Conservation (phyloP, 129 eudicot species). For the Flaveria trinervia region DNA sequence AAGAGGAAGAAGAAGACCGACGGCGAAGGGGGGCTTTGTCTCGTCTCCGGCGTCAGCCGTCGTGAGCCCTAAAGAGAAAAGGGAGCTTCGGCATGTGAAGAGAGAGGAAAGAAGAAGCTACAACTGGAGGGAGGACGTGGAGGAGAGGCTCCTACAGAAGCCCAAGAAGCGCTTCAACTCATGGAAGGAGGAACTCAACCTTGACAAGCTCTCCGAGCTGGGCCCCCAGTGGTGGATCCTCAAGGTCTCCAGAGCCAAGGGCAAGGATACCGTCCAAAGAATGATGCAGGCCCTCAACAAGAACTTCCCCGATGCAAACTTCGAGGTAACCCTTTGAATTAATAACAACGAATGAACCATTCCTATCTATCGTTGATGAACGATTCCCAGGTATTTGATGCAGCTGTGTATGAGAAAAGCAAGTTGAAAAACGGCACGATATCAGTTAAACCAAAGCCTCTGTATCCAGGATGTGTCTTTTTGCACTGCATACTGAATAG, state of each 20-base stretch:
- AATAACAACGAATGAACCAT: too few species aligned
- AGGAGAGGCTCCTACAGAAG: slow-evolving; percentile 64
- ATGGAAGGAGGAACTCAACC: slow-evolving; percentile 87
- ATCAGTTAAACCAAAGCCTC: slow-evolving; percentile 69
- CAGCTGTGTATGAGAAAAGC: slow-evolving; percentile 66
- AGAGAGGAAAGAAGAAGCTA: slow-evolving; percentile 57
- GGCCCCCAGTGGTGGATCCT: slow-evolving; percentile 96
- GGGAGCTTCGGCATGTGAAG: slow-evolving; percentile 63
- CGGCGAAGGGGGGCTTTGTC: neutral
- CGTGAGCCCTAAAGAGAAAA: slow-evolving; percentile 39
- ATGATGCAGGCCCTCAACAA: slow-evolving; percentile 49
- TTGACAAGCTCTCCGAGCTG: slow-evolving; percentile 60
- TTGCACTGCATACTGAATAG: slow-evolving; percentile 67
- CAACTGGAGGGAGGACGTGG: slow-evolving; percentile 87
- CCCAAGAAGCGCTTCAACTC: slow-evolving; percentile 54
- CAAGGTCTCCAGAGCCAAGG: slow-evolving; percentile 62
- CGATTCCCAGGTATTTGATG: slow-evolving; percentile 49
- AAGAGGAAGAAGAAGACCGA: too few species aligned
- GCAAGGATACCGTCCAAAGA: slow-evolving; percentile 50
- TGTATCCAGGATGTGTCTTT: slow-evolving; percentile 83
- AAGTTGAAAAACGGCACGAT: slow-evolving; percentile 72
- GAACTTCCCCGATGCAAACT: slow-evolving; percentile 53
- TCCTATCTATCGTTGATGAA: too few species aligned
- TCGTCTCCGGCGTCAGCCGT: neutral
- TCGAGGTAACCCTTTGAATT: slow-evolving; percentile 45